Base-by-base conservation (phyloP, 371 early-diverging fungal species). In the Mucor lusitanicus region DNA sequence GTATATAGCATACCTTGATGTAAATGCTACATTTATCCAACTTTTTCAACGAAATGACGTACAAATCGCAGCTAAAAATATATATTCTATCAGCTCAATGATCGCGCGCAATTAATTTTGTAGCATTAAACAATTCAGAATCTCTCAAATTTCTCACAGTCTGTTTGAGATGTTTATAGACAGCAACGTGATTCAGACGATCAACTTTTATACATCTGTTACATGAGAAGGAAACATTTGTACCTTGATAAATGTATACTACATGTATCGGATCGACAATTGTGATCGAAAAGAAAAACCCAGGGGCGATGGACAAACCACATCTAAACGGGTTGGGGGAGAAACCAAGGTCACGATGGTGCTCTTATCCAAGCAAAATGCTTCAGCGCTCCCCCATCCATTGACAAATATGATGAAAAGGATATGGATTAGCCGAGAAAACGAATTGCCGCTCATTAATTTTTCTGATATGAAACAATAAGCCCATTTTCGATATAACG, bases 241-340 rank as follows among this genome's bases (percentile, higher is more conserved):
- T 53, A n/a, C 32, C 28, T 55, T 32, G 13, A 55, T 55, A 13
- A 12, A 55, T 46, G 4, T 46, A 30, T 25, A n/a, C n/a, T 30
- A 55, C 27, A 53, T 23, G 32, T 30, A 32, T 28, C 17, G 32
- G 35, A 53, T n/a, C 54, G 21, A 21, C 19, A 35, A 33, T 37
- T 54, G 21, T 11, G 48, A 50, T 63, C 23, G 23, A 64, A 58
- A 55, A 17, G n/a, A 60, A 63, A 63, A 56, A 44, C 15, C 19
- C 9, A 17, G 28, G 32, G 54, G 54, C 50, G 13, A 50, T 11
- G 25, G 1, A 3, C 25, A n/a, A 2, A 30, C n/a, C n/a, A 23
- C 11, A 28, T 27, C n/a, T 48, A 55, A 55, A 55, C 19, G 28
- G 56, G 50, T 50, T 50, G 56, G 56, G 56, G 56, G 32, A 55